Base-by-base conservation (phyloP, 768 basidiomycete genomes). In the Tulasnella sp. region DNA sequence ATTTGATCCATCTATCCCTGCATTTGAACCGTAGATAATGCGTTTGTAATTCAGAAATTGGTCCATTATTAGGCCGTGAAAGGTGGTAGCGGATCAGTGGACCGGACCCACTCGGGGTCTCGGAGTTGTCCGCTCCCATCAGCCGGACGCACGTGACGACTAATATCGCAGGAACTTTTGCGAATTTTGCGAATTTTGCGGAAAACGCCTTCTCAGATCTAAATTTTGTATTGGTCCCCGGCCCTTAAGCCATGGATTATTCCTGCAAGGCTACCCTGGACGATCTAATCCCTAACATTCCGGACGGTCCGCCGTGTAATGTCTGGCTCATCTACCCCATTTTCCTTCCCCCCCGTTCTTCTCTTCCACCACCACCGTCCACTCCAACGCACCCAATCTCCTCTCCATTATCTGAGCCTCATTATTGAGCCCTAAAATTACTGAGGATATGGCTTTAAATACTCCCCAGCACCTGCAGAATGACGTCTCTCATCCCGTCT, bases 361-460 rank as follows among this genome's bases (percentile, higher is more conserved):
- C 61, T 67, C 61, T 67, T 67, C 61, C 29, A 67, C 61, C 61
- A 67, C 61, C 61, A 67, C 61, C 61, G 10, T 15, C 61, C 26
- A 35, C 61, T 67, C 61, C 61, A 67, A 35, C 61, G 35, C n/a
- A 29, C 61, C 61, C 61, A 67, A 67, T 67, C 61, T 67, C 61
- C 61, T 32, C 61, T 67, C 61, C 61, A 67, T 16, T 67, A 29
- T 67, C 29, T 67, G 61, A 67, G 61, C 29, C 61, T 67, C 61
- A 67, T 67, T 67, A 67, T 67, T 67, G 61, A 67, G 61, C 61
- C 61, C n/a, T 67, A 67, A 67, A 67, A 26, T 26, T 35, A 61
- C 16, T 32, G 29, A 67, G 61, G 61, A 67, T 67, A 72, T 72
- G 71, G 44, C 71, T 40, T 72, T 72, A 72, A 72, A 72, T 72